Conservation (phyloP, 768 basidiomycete species). For the Trametes punicea region DNA sequence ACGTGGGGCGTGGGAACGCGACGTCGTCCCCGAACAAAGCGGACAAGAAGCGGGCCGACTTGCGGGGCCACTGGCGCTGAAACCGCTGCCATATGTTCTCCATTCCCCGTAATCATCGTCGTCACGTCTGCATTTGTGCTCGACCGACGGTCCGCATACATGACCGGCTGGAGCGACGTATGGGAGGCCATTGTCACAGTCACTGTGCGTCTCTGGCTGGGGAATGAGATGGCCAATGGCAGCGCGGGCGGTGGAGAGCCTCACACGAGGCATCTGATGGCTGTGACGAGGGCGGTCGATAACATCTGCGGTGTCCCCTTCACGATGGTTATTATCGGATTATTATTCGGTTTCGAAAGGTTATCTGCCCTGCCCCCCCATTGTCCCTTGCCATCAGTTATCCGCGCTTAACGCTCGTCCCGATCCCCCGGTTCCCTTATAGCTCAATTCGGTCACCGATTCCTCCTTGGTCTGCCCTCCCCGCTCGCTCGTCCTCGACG, state of each 20-base stretch:
- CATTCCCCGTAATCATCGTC: constrained; percentile 1
- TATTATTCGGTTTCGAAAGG: constrained; percentile 15
- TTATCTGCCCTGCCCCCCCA: constrained; percentile 16
- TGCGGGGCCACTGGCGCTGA: not conserved
- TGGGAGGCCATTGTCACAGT: not conserved
- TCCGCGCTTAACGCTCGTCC: constrained; percentile 23
- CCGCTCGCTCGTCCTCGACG: constrained; percentile 25
- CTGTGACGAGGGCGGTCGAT: constrained; percentile 19
- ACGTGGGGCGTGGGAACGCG: constrained; percentile 26
- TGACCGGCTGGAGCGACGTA: not conserved
- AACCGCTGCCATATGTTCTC: not conserved
- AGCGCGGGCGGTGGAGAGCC: constrained; percentile 16
- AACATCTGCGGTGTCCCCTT: constrained; percentile 14
- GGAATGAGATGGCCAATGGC: constrained; percentile 16
- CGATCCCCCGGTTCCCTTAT: constrained; percentile 28
- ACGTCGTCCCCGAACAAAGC: constrained; percentile 10
- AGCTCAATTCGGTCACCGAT: constrained; percentile 23
- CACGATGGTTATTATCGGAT: constrained; percentile 17
- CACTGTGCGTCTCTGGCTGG: not conserved
- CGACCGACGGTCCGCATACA: not conserved
- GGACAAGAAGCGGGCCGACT: not conserved
- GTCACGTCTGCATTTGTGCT: not conserved
- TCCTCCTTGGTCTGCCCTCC: constrained; percentile 22
- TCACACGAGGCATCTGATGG: constrained; percentile 21
- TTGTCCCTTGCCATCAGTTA: constrained; percentile 22